Conservation (phyloP, 352 stramenopile species). For the Globisporangium okanoganense region DNA sequence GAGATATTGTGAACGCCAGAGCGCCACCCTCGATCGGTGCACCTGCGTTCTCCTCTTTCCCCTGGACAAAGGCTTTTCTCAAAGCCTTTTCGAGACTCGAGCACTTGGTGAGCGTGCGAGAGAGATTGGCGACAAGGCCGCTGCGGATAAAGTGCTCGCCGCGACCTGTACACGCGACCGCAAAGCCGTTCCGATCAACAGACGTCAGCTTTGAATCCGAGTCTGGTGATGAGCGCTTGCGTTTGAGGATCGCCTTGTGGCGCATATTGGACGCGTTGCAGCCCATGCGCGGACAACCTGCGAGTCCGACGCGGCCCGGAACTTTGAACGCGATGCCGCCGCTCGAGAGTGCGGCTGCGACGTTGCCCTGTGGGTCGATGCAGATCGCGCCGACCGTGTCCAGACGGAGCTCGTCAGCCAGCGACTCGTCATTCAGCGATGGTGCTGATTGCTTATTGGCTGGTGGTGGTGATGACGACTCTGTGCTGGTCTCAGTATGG, state of each 20-base stretch:
- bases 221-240: background rate
- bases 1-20: slow-evolving; percentile 27
- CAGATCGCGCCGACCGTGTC: slow-evolving; percentile 68
- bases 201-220: background rate
- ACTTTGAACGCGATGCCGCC: slow-evolving; percentile 65
- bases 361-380: slow-evolving; percentile 46
- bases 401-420: slow-evolving; percentile 16
- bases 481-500: slow-evolving; percentile 3
- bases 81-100: slow-evolving; percentile 25
- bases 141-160: slow-evolving; percentile 71
- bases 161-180: slow-evolving; percentile 51
- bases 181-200: slow-evolving; percentile 33
- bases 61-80: slow-evolving; percentile 28
- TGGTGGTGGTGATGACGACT: background rate
- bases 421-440: background rate
- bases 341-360: slow-evolving; percentile 60
- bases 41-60: slow-evolving; percentile 30
- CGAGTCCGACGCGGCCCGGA: slow-evolving; percentile 57
- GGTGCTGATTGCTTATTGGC: background rate
- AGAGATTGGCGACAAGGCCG: slow-evolving; percentile 32
- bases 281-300: slow-evolving; percentile 60
- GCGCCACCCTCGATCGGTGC: slow-evolving; percentile 50
- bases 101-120: slow-evolving; percentile 17
- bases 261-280: slow-evolving; percentile 40
- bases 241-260: slow-evolving; percentile 9